Base-by-base conservation (phyloP, 1,284 basidiomycete species). In the Microbotryum saponariae region DNA sequence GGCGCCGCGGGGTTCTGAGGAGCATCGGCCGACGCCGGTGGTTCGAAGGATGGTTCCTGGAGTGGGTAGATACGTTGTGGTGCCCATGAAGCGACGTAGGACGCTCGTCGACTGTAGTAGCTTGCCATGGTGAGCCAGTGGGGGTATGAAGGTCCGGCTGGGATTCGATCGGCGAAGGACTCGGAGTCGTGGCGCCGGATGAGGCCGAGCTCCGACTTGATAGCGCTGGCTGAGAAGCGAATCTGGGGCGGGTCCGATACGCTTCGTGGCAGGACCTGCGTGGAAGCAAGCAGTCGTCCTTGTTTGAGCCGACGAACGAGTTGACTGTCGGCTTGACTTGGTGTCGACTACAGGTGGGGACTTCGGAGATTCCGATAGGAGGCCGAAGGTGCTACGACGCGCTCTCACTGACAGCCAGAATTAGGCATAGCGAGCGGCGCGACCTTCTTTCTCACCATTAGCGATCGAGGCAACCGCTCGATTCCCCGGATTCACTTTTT, bases 41-140 rank as follows among this genome's bases (percentile, higher is more conserved):
- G 18, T 7, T 54, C 56, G 42, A 68, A 68, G 4, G 51, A n/a
- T 8, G 64, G 61, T 7, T 68, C 66, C 6, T 44, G 47, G 23
- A 59, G 54, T 0, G 66, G 66, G 31, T 56, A 68, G 57, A 68
- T 65, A 12, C 66, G 59, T 44, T 58, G 63, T 20, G 60, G 55
- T 23, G 48, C 47, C 63, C 63, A 67, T 8, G 20, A 21, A 4
- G 60, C 51, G 1, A 54, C 52, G 51, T 60, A 62, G 16, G 18
- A 51, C 1, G 60, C 33, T 45, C 54, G 58, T 3, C 59, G 56
- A 23, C 47, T 51, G 45, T 58, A 62, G 59, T 56, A 67, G 14
- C 29, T 14, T 1, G 60, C 57, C 65, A 66, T 66, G 14, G 45
- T 6, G 20, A 14, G 16, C 48, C 1, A 14, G 5, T 20, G 6